phyloP scores from a whole-genome alignment of 2,329 filamentous ascomycete genomes.

The Sclerotinia borealis region DNA sequence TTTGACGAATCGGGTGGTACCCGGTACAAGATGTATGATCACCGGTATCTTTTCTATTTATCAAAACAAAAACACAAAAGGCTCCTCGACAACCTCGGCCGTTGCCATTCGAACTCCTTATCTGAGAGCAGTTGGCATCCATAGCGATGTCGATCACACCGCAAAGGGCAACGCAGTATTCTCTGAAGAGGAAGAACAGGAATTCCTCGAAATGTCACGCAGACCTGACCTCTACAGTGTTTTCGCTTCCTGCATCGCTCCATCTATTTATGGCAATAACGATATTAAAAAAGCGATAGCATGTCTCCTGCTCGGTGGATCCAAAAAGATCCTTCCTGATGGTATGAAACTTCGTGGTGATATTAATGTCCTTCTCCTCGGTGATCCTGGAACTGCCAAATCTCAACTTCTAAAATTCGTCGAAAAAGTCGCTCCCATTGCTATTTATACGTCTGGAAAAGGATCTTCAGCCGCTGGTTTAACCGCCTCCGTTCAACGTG shows the following conservation, averaged over 20 bases:
- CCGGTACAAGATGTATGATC: slow-evolving; percentile 87
- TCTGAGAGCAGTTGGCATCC: slow-evolving; percentile 84
- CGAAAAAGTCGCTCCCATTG: slow-evolving; percentile 90
- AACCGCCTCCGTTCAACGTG: slow-evolving; percentile 92
- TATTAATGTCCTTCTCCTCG: slow-evolving; percentile 93
- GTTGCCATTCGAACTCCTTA: slow-evolving; percentile 96
- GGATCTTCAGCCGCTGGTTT: slow-evolving; percentile 96
- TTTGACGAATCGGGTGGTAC: slow-evolving; percentile 89
- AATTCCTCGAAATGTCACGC: slow-evolving; percentile 86
- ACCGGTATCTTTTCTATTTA: slow-evolving; percentile 99
- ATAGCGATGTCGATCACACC: slow-evolving; percentile 83
- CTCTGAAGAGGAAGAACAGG: slow-evolving; percentile 93
- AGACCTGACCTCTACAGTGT: slow-evolving; percentile 86
- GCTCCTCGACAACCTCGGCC: slow-evolving; percentile 65
- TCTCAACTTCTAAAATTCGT: slow-evolving; percentile 97
- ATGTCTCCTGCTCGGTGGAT: slow-evolving; percentile 87
- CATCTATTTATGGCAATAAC: slow-evolving; percentile 91
- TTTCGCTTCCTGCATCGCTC: slow-evolving; percentile 88
- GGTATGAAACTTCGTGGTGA: slow-evolving; percentile 97
- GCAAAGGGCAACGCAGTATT: slow-evolving; percentile 79
- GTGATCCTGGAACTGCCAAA: slow-evolving; percentile 96
- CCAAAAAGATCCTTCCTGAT: slow-evolving; percentile 95
- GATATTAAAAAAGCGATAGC: slow-evolving; percentile 98
- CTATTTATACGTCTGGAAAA: slow-evolving; percentile 98
- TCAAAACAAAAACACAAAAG: slow-evolving; percentile 82